These are phyloP conservation scores for Hypomontagnella monticulosa DNA, from an alignment of 495 filamentous ascomycete species.

Conservation along the genomic window DNA sequence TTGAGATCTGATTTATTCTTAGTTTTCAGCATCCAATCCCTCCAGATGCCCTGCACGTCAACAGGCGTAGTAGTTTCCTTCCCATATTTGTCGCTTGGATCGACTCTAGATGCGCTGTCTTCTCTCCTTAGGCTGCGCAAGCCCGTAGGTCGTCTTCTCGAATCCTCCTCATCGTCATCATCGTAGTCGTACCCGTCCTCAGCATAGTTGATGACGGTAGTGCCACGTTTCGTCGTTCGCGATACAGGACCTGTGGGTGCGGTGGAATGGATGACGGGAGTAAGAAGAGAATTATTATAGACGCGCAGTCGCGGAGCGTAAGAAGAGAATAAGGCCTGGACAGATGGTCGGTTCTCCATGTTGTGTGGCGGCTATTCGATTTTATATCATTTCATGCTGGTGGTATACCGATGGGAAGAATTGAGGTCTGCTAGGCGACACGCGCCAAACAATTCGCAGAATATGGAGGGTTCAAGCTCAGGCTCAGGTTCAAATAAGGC, in stretches of 20 bases:
- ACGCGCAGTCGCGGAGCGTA: conserved; percentile 91
- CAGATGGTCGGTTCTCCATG: conserved; percentile 59
- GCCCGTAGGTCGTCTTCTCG: conserved; percentile 80
- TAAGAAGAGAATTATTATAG: conserved; percentile 92
- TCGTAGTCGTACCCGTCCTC: conserved; percentile 96
- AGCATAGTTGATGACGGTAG: conserved; percentile 95
- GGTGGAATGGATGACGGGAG: conserved; percentile 79
- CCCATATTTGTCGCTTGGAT: conserved; percentile 76
- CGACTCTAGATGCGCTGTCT: conserved; percentile 67
- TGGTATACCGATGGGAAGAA: conserved; percentile 2
- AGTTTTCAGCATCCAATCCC: conserved; percentile 92
- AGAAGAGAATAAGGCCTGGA: conserved; percentile 88
- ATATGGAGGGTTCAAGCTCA: not conserved
- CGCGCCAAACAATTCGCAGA: conserved; percentile 11
- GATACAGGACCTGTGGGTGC: conserved; percentile 71
- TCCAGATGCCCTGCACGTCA: conserved; percentile 86
- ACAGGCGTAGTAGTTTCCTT: conserved; percentile 85
- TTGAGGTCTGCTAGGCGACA: conserved; percentile 20
- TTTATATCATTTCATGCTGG: conserved; percentile 38
- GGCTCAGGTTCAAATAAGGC: not conserved
- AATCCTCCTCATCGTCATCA: conserved; percentile 88
- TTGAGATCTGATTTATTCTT: conserved; percentile 74
- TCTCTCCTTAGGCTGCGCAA: conserved; percentile 83
- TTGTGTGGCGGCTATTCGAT: conserved; percentile 26
- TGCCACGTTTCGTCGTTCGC: conserved; percentile 95